Percentiles rank a stretch among this genome's conserved stretches.
Conservation (phyloP, 192 early-diverging fungal genomes). For the Gamsiella multidivaricata region DNA sequence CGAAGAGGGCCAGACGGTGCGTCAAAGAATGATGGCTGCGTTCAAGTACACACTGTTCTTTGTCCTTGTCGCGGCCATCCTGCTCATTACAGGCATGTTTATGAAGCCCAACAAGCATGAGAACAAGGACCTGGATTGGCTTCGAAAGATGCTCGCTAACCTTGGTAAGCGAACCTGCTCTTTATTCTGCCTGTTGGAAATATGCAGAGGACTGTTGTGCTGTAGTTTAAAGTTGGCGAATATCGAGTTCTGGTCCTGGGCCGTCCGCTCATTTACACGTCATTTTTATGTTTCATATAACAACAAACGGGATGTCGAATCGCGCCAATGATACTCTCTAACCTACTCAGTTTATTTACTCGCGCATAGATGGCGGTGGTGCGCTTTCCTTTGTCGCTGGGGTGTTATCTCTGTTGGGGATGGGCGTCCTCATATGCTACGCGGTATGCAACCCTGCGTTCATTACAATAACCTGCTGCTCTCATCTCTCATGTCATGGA, state of each 20-base stretch:
- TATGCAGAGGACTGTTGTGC: background rate
- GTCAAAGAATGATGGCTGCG: constrained; percentile 54
- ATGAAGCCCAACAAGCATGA: constrained; percentile 50
- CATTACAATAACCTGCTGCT: too few relatives aligned
- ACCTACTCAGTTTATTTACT: background rate
- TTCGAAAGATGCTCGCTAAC: constrained; percentile 56
- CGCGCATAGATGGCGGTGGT: constrained; percentile 30
- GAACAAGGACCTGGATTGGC: constrained; percentile 63
- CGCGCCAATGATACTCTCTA: constrained; percentile 1
- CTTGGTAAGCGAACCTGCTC: constrained; percentile 50
- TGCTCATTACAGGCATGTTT: constrained; percentile 64
- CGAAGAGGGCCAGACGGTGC: constrained; percentile 54
- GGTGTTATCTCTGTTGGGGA: constrained; percentile 60
- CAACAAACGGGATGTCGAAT: background rate
- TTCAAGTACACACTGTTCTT: constrained; percentile 69
- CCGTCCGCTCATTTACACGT: constrained; percentile 15
- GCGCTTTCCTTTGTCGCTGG: constrained; percentile 63
- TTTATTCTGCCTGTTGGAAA: background rate
- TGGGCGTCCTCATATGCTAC: constrained; percentile 64
- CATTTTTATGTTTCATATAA: constrained; percentile 5
- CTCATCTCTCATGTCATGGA: too few relatives aligned
- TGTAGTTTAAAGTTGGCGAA: background rate
- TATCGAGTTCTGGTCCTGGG: background rate
- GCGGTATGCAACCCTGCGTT: constrained; percentile 65
- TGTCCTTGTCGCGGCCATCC: constrained; percentile 55